A percentile compares a stretch with the other conserved stretches of the same genome.
These are phyloP conservation scores for Acer negundo DNA, from an alignment of 345 rosid species.

Conservation along the genomic window DNA sequence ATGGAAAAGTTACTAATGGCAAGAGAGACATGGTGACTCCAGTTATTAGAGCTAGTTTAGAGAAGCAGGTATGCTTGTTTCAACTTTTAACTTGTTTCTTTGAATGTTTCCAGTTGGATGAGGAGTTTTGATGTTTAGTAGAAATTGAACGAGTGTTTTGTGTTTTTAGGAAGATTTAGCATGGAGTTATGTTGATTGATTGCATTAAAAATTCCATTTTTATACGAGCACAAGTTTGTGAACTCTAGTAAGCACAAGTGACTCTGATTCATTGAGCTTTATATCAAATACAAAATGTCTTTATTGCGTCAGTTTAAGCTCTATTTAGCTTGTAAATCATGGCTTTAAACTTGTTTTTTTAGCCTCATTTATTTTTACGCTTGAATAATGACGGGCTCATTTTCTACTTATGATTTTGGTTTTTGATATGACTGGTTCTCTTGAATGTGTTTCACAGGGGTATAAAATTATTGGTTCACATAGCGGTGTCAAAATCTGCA, in stretches of 20 bases:
- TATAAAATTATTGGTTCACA: slow-evolving; percentile 97
- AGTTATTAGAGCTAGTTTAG: slow-evolving; percentile 87
- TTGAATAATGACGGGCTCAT: background rate
- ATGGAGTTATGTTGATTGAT: too few species aligned
- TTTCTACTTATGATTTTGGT: background rate
- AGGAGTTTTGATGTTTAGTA: background rate
- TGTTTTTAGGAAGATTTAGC: background rate
- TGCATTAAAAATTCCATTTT: background rate
- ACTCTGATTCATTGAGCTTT: background rate
- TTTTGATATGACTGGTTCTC: background rate
- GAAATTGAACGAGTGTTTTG: background rate
- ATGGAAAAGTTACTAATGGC: slow-evolving; percentile 55
- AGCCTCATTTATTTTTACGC: background rate
- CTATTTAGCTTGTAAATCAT: background rate
- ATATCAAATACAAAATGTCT: background rate
- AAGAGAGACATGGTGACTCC: slow-evolving; percentile 93
- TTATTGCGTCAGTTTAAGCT: background rate
- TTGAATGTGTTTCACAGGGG: slow-evolving; percentile 59
- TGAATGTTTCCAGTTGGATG: too few species aligned
- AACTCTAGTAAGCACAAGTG: too few species aligned
- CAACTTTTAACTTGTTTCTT: background rate
- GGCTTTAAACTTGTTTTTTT: background rate
- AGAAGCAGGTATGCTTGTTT: slow-evolving; percentile 66
- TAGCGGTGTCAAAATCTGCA: slow-evolving; percentile 94
- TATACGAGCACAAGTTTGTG: background rate